A percentile compares a stretch with the other conserved stretches of the same genome.
Conservation (phyloP, 768 basidiomycete genomes). For the Trametes cingulata region DNA sequence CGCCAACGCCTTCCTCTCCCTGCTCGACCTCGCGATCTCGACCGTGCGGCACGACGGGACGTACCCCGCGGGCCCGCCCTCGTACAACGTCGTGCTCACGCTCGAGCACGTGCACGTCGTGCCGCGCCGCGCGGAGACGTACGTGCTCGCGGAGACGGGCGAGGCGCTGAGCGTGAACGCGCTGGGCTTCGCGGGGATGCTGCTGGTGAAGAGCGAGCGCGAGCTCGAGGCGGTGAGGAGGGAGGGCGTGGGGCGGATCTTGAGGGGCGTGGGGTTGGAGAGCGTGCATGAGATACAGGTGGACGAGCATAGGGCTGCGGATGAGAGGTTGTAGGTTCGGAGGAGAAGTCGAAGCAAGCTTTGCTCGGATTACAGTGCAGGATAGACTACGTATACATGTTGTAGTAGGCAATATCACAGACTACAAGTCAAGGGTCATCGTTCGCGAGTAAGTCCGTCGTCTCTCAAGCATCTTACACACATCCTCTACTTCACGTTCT, state of each 20-base stretch:
- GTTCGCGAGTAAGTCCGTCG: too few relatives aligned
- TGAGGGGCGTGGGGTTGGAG: constrained; percentile 62
- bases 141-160: constrained; percentile 53
- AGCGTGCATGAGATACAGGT: constrained; percentile 71
- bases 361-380: too few relatives aligned
- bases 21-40: constrained; percentile 76
- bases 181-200: constrained; percentile 86
- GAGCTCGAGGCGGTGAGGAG: constrained; percentile 70
- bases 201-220: constrained; percentile 80
- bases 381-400: too few relatives aligned
- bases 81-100: constrained; percentile 84
- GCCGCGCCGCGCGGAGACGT: constrained; percentile 70
- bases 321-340: constrained; percentile 6
- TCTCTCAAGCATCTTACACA: too few relatives aligned
- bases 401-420: too few relatives aligned
- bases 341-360: too few relatives aligned
- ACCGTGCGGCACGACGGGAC: constrained; percentile 67
- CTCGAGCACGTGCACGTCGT: constrained; percentile 84
- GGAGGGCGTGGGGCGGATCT: constrained; percentile 62
- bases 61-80: constrained; percentile 64
- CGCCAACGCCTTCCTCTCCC: constrained; percentile 62
- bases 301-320: constrained; percentile 13
- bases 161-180: constrained; percentile 75
- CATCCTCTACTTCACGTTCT: too few relatives aligned
- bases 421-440: too few relatives aligned